Evolutionary conservation across 345 rosid genomes (phyloP).

Genomic region (Isatis tinctoria): DNA sequence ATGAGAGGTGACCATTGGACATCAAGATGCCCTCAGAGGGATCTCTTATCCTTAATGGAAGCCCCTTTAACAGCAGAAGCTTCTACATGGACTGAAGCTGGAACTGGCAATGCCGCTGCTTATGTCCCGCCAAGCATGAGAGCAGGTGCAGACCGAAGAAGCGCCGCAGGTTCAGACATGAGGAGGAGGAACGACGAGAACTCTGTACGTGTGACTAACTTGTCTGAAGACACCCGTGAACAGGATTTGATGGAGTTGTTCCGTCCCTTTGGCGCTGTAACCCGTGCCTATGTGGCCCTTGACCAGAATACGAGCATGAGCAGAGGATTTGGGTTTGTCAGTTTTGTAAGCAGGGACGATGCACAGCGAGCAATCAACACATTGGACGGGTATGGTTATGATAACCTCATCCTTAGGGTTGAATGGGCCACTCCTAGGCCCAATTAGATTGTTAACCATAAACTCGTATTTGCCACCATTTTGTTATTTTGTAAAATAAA

Average conservation of each 20-base stretch:
- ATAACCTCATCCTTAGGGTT: background rate
- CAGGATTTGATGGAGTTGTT: background rate
- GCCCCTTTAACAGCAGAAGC: background rate
- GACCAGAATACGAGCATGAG: background rate
- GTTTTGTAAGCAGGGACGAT: background rate
- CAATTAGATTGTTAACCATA: background rate
- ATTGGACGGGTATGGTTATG: background rate
- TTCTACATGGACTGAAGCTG: background rate
- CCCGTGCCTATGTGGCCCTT: background rate
- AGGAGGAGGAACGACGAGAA: background rate
- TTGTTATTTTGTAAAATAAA: too few relatives aligned
- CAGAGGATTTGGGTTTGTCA: background rate
- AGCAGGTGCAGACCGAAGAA: background rate
- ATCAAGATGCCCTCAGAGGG: background rate
- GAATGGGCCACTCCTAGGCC: background rate
- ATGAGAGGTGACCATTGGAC: background rate
- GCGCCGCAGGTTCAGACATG: background rate
- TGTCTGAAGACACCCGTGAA: background rate
- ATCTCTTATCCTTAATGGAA: background rate
- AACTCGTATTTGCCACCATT: too few relatives aligned
- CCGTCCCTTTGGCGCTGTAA: background rate
- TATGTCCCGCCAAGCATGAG: background rate
- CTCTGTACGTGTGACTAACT: constrained; percentile 8
- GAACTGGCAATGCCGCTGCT: background rate
- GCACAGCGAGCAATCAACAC: background rate